phyloP scores from a whole-genome alignment of 768 basidiomycete genomes.

The Exsudoporus frostii region DNA sequence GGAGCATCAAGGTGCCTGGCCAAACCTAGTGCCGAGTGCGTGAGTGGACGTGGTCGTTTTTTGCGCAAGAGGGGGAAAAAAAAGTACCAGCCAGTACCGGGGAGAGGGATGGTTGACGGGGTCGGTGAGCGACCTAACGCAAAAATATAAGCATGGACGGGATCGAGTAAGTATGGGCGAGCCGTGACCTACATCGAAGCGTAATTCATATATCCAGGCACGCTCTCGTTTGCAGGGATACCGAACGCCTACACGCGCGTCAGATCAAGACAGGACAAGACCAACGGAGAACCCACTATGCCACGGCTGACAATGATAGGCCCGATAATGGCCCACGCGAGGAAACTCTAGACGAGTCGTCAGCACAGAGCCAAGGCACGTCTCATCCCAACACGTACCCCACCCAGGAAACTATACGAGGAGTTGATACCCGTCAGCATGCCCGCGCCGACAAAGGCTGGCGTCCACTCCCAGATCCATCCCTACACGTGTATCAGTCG shows the following conservation, averaged over 20 bases:
- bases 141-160: neutral
- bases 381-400: conserved; percentile 31
- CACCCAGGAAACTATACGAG: conserved; percentile 49
- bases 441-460: conserved; percentile 59
- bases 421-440: conserved; percentile 57
- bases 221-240: conserved; percentile 2
- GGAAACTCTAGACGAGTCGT: conserved; percentile 38
- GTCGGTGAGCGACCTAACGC: conserved; percentile 40
- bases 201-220: conserved; percentile 28
- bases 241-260: conserved; percentile 15
- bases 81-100: conserved; percentile 49
- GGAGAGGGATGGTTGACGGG: conserved; percentile 46
- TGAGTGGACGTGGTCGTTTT: neutral
- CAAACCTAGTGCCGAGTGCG: conserved; percentile 16
- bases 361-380: neutral
- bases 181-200: conserved; percentile 11
- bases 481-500: conserved; percentile 16
- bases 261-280: neutral
- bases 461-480: conserved; percentile 35
- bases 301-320: conserved; percentile 53
- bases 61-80: neutral
- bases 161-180: neutral
- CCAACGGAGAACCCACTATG: neutral
- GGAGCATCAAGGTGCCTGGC: conserved; percentile 43
- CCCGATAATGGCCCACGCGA: conserved; percentile 63